Conservation (phyloP, 1,284 basidiomycete species). For the Vanrija humicola region DNA sequence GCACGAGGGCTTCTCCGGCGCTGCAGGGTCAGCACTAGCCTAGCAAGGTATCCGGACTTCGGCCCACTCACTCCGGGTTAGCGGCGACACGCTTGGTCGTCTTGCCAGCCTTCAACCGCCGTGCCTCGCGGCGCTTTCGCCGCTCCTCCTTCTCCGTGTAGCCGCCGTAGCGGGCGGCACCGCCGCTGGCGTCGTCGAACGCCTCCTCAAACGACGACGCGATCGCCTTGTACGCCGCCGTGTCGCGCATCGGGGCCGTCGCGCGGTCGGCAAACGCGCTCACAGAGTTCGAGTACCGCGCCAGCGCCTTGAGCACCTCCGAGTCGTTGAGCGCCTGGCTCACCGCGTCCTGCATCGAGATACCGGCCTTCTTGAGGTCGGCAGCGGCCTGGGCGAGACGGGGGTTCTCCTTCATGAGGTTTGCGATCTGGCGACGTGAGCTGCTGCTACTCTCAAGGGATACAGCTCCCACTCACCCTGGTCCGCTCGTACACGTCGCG, state of each 20-base stretch:
- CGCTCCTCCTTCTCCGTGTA: slow-evolving; percentile 90
- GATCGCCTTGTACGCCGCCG: slow-evolving; percentile 87
- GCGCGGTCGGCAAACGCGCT: slow-evolving; percentile 69
- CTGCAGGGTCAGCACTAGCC: slow-evolving; percentile 50
- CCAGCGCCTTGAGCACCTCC: slow-evolving; percentile 73
- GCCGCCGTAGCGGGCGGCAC: slow-evolving; percentile 75
- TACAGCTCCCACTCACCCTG: slow-evolving; percentile 60
- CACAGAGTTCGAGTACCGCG: slow-evolving; percentile 71
- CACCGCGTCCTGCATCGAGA: slow-evolving; percentile 91
- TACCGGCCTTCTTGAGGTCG: slow-evolving; percentile 79
- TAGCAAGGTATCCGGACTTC: not conserved
- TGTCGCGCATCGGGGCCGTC: slow-evolving; percentile 91
- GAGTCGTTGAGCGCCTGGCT: slow-evolving; percentile 88
- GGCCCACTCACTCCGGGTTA: slow-evolving; percentile 67
- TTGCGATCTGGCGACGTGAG: slow-evolving; percentile 61
- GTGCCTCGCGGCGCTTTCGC: slow-evolving; percentile 65
- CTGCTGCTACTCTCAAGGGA: not conserved
- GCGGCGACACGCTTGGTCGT: slow-evolving; percentile 57
- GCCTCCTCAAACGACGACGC: slow-evolving; percentile 86
- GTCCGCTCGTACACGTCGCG: slow-evolving; percentile 88
- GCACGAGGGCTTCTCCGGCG: slow-evolving; percentile 75
- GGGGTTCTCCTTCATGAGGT: slow-evolving; percentile 96
- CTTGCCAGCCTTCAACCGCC: slow-evolving; percentile 77
- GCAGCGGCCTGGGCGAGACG: slow-evolving; percentile 83
- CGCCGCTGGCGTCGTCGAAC: slow-evolving; percentile 71